phyloP scores from a whole-genome alignment of 2,329 filamentous ascomycete genomes.

The Fusarium setosum region DNA sequence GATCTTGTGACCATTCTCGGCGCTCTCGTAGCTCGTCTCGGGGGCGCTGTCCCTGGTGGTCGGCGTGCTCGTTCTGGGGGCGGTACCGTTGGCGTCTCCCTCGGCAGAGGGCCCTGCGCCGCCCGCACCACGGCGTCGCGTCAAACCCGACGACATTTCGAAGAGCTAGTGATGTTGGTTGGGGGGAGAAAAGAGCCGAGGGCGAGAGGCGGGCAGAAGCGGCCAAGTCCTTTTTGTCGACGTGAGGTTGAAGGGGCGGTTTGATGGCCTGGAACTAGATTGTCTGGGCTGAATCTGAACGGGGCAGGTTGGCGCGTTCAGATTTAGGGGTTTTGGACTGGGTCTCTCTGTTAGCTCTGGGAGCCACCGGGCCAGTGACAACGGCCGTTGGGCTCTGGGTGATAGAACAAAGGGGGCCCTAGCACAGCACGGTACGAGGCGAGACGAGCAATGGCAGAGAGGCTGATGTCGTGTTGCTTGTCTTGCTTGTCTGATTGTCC shows the following conservation, averaged over 20 bases:
- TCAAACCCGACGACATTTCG: slow-evolving; percentile 62
- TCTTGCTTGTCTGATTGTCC: not conserved
- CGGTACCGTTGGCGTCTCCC: slow-evolving; percentile 66
- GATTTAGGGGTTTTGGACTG: slow-evolving; percentile 43
- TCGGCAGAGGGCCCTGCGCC: slow-evolving; percentile 66
- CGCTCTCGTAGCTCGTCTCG: slow-evolving; percentile 88
- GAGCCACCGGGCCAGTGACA: slow-evolving; percentile 24
- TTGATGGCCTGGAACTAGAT: slow-evolving; percentile 37
- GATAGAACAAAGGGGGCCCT: slow-evolving; percentile 9
- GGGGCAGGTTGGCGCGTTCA: slow-evolving; percentile 42
- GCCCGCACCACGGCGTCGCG: slow-evolving; percentile 77
- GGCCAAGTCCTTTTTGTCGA: slow-evolving; percentile 33
- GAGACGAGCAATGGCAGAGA: not conserved
- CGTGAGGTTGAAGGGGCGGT: slow-evolving; percentile 42
- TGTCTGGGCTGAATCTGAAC: slow-evolving; percentile 35
- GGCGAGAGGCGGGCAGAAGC: slow-evolving; percentile 10
- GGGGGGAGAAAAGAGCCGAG: slow-evolving; percentile 16
- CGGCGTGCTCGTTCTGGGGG: slow-evolving; percentile 67
- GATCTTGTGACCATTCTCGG: slow-evolving; percentile 98
- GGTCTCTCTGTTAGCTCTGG: slow-evolving; percentile 27
- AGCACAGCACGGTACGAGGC: slow-evolving; percentile 8
- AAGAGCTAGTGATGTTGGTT: slow-evolving; percentile 14
- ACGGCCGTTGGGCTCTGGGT: not conserved
- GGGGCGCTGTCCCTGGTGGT: slow-evolving; percentile 66
- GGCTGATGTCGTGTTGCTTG: slow-evolving; percentile 3